Evolutionary conservation across 345 rosid species (phyloP).

Genomic region (Populus alba): DNA sequence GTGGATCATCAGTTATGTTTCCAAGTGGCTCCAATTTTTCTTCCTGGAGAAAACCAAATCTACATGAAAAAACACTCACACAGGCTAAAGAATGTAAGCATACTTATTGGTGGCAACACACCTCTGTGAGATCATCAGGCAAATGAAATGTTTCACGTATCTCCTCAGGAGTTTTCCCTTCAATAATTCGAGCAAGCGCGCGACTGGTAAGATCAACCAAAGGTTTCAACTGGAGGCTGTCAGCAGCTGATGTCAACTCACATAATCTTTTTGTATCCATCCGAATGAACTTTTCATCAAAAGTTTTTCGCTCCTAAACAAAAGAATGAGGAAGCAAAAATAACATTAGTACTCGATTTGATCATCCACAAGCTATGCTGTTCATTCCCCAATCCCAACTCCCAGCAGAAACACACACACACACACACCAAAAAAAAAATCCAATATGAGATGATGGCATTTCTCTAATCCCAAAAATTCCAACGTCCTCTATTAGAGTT

Average conservation of each 20-base stretch:
- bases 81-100: neutral
- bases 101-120: conserved; percentile 27
- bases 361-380: neutral
- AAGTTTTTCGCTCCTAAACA: conserved; percentile 68
- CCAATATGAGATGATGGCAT: neutral
- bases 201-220: conserved; percentile 91
- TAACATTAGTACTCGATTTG: neutral
- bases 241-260: conserved; percentile 92
- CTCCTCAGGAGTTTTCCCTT: conserved; percentile 85
- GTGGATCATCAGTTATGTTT: conserved; percentile 78
- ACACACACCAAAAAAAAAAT: neutral
- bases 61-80: conserved; percentile 10
- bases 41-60: conserved; percentile 47
- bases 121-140: conserved; percentile 97
- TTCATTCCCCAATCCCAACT: neutral
- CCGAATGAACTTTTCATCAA: conserved; percentile 78
- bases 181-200: conserved; percentile 80
- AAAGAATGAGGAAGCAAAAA: conserved; percentile 19
- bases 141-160: conserved; percentile 88
- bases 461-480: neutral
- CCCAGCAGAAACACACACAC: neutral
- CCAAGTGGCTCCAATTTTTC: conserved; percentile 88
- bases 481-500: neutral
- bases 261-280: conserved; percentile 85
- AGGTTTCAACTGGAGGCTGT: conserved; percentile 82